phyloP scores from a whole-genome alignment of 345 rosid genomes.

The Salix caprea region DNA sequence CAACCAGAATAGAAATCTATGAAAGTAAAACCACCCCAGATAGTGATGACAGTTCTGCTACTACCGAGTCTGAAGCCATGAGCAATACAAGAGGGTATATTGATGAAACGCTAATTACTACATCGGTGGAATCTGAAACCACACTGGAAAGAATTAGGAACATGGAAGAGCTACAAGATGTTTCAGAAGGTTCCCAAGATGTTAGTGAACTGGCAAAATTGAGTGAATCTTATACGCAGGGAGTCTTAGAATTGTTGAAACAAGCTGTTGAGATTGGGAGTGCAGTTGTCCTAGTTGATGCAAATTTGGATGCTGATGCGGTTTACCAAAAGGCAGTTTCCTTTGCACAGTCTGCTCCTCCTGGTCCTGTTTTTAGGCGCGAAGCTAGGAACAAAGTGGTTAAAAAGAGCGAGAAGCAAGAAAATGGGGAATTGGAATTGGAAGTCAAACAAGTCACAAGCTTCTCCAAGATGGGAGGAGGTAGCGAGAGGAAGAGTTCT shows the following conservation, averaged over 20 bases:
- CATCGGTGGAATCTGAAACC: slow-evolving; percentile 4
- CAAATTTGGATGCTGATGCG: slow-evolving; percentile 52
- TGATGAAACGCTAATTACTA: slow-evolving; percentile 16
- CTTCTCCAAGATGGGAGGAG: slow-evolving; percentile 23
- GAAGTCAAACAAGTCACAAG: slow-evolving; percentile 21
- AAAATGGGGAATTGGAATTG: slow-evolving; percentile 18
- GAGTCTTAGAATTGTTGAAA: slow-evolving; percentile 45
- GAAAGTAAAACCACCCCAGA: slow-evolving; percentile 6
- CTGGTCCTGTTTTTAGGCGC: slow-evolving; percentile 54
- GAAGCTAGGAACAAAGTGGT: slow-evolving; percentile 30
- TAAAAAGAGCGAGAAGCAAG: slow-evolving; percentile 39
- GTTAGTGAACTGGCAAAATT: slow-evolving; percentile 8
- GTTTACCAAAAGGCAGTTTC: slow-evolving; percentile 50
- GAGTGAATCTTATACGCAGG: slow-evolving; percentile 27
- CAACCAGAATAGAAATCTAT: slow-evolving; percentile 9
- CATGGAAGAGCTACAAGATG: slow-evolving; percentile 12
- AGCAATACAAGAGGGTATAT: not conserved
- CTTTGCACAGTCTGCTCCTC: slow-evolving; percentile 54
- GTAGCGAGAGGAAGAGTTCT: slow-evolving; percentile 12
- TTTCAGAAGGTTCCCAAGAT: slow-evolving; percentile 27
- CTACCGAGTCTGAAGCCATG: slow-evolving; percentile 22
- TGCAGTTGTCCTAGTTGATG: slow-evolving; percentile 52
- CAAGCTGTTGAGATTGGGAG: slow-evolving; percentile 70
- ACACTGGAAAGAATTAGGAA: slow-evolving; percentile 5
- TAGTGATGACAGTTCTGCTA: not conserved